Evolutionary conservation across 2,329 filamentous ascomycete genomes (phyloP).

Genomic region (Aspergillus intermedius): DNA sequence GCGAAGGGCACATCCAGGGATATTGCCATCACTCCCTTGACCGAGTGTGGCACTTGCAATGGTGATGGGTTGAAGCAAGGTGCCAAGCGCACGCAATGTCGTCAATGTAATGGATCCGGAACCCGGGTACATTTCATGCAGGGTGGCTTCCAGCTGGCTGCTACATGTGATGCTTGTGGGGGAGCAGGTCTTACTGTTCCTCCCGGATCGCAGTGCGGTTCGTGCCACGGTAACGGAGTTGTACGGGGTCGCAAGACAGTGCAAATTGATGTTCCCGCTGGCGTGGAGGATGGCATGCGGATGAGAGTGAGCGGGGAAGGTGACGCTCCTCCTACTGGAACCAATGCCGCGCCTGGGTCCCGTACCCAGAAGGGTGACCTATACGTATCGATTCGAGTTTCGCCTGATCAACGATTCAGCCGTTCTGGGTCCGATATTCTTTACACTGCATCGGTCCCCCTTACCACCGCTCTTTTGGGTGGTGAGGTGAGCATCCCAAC

Average conservation of each 20-base stretch:
- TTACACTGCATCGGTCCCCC: constrained; percentile 82
- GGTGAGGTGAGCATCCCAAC: constrained; percentile 87
- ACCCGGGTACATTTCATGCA: constrained; percentile 82
- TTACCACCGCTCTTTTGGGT: constrained; percentile 88
- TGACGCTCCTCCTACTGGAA: constrained; percentile 74
- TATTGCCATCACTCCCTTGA: constrained; percentile 76
- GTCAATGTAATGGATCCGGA: constrained; percentile 77
- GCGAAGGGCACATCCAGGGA: constrained; percentile 85
- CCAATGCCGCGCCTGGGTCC: constrained; percentile 55
- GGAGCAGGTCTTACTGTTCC: constrained; percentile 73
- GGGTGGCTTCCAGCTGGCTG: constrained; percentile 92
- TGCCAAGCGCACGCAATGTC: constrained; percentile 65
- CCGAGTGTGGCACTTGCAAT: constrained; percentile 72
- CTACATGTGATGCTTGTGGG: constrained; percentile 74
- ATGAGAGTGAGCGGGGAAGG: constrained; percentile 79
- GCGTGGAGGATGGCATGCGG: constrained; percentile 94
- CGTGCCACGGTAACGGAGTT: constrained; percentile 77
- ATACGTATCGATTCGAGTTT: constrained; percentile 82
- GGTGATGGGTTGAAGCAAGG: constrained; percentile 82
- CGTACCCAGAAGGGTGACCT: constrained; percentile 75
- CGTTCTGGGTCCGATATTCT: constrained; percentile 83
- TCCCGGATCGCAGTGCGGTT: constrained; percentile 69
- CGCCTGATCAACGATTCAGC: constrained; percentile 83
- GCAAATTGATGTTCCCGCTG: constrained; percentile 84
- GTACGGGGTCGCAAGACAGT: constrained; percentile 76